These are phyloP conservation scores for Candida orba DNA, from an alignment of 805 yeast genomes.

Conservation along the genomic window DNA sequence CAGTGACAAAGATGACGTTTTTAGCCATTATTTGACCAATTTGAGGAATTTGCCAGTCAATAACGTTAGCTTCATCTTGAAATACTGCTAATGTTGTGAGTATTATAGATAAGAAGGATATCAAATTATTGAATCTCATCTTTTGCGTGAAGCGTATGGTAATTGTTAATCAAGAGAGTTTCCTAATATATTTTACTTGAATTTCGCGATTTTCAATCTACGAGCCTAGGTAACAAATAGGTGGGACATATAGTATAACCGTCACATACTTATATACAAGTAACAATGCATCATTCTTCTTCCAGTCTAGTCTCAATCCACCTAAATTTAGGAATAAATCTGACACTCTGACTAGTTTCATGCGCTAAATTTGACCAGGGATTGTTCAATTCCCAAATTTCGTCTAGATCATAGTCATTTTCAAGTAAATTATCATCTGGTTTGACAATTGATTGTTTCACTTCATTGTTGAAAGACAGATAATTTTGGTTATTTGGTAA, in stretches of 20 bases:
- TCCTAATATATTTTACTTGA: no score
- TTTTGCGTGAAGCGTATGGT: no score
- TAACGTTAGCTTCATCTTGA: constrained; percentile 45
- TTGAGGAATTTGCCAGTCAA: constrained; percentile 47
- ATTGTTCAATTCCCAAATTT: constrained; percentile 21
- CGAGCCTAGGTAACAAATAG: no score
- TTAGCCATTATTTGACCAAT: constrained; percentile 31
- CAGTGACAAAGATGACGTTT: constrained; percentile 13
- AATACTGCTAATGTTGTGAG: constrained; percentile 22
- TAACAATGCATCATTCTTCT: no score
- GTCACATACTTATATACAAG: no score
- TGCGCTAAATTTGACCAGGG: constrained; percentile 20
- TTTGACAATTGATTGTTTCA: constrained; percentile 6
- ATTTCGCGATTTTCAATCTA: no score
- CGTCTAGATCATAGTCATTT: constrained; percentile 19
- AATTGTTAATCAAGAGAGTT: no score
- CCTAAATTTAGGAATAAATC: constrained; percentile 20
- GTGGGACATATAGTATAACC: no score
- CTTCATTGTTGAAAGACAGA: constrained; percentile 5
- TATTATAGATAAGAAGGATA: no score
- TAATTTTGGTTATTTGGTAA: constrained; percentile 13
- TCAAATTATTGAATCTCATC: no score
- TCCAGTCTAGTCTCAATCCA: constrained; percentile 6
- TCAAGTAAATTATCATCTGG: constrained; percentile 18
- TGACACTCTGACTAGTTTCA: constrained; percentile 18